phyloP scores from a whole-genome alignment of 352 stramenopile genomes.

The Thraustochytrium sp. region DNA sequence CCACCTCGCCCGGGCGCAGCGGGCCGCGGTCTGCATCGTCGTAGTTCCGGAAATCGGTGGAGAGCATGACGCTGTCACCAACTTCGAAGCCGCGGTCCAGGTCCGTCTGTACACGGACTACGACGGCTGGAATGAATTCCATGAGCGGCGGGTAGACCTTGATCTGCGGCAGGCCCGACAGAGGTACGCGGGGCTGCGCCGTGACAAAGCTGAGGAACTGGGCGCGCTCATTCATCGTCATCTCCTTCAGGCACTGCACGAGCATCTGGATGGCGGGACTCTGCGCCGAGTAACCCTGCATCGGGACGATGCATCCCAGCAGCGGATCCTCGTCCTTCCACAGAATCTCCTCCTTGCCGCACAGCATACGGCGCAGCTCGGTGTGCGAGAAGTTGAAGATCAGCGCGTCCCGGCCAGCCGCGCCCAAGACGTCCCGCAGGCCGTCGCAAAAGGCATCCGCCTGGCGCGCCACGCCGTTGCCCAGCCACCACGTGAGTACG shows the following conservation, averaged over 20 bases:
- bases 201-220: conserved; percentile 45
- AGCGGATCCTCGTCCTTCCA: conserved; percentile 44
- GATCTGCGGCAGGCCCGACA: conserved; percentile 41
- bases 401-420: not conserved
- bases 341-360: conserved; percentile 38
- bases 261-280: conserved; percentile 32
- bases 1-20: not conserved
- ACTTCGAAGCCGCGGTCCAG: not conserved
- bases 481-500: conserved; percentile 28
- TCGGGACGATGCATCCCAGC: conserved; percentile 41
- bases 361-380: conserved; percentile 30
- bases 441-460: conserved; percentile 39
- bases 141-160: conserved; percentile 44
- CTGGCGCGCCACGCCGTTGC: conserved; percentile 15
- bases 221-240: conserved; percentile 34
- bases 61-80: not conserved
- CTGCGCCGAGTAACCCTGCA: conserved; percentile 8
- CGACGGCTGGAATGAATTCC: conserved; percentile 9
- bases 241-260: conserved; percentile 31
- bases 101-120: conserved; percentile 9
- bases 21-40: conserved; percentile 6
- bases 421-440: conserved; percentile 32
- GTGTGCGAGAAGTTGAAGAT: conserved; percentile 38
- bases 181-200: conserved; percentile 17
- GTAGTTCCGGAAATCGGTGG: not conserved